Base-by-base conservation (phyloP, 495 filamentous ascomycete species). In the Hamigera avellanea region DNA sequence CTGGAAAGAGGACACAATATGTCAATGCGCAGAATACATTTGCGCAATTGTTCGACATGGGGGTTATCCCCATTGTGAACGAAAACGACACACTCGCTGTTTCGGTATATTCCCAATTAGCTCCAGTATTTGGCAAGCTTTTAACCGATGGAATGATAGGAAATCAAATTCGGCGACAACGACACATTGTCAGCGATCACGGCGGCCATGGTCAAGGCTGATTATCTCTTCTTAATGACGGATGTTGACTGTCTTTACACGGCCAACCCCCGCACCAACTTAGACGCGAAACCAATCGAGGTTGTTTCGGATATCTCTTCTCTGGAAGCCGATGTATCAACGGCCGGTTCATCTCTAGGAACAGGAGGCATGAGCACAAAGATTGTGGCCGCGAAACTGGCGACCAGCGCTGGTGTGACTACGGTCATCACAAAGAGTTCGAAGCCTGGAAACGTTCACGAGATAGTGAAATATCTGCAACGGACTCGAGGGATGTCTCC, bases 101-200 rank as follows among this genome's bases (percentile, higher is more conserved):
- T 50, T 80, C 89, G 31, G 74, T 78, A 66, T 23, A 8, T 16
- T 26, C 18, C n/a, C 14, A 8, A 32, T 13, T 17, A n/a, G n/a
- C 14, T 17, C 13, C n/a, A 14, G 30, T 6, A 32, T 40, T 16
- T 2, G 36, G 6, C 7, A 6, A 8, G 14, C 6, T 33, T 17
- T 31, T 41, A 26, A 43, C n/a, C n/a, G n/a, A 33, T 6, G 17
- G 13, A 29, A 23, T n/a, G 1, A 4, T 28, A 78, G 70, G 91
- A 98, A 75, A 96, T 98, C 56, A 96, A 96, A 72, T 98, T 98
- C 50, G 91, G 91, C 42, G 91, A 98, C 64, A 98, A 98, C 48
- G 91, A 98, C 61, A 98, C 91, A 10, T 65, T 98, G 19, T 93
- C 85, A 21, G 91, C 93, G 27, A 93, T 98, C 45, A 95, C 91